Conservation (phyloP, 139 green algal genomes). For the Chlorella vulgaris region DNA sequence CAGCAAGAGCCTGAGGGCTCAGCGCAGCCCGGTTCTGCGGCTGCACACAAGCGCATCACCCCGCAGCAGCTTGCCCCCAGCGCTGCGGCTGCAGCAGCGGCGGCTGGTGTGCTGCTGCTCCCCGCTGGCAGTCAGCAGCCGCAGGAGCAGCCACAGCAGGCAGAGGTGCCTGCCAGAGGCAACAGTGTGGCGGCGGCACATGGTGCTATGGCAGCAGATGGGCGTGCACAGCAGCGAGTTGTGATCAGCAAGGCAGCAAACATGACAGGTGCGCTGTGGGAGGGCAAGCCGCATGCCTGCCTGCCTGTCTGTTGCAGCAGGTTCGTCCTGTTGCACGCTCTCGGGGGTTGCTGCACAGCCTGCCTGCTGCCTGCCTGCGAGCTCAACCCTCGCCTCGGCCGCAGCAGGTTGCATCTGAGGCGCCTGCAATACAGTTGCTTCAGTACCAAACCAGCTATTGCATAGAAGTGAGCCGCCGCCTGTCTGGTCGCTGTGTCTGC, state of each 20-base stretch:
- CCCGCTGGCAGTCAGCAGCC: neutral
- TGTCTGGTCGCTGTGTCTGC: too few relatives aligned
- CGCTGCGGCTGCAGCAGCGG: neutral
- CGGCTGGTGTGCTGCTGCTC: too few relatives aligned
- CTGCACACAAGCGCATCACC: conserved; percentile 5
- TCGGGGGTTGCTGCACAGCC: neutral
- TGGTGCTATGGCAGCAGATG: neutral
- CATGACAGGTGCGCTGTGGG: conserved; percentile 1
- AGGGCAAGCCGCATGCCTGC: neutral
- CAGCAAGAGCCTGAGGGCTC: neutral
- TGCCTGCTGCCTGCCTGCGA: too few relatives aligned
- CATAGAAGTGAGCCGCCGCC: too few relatives aligned
- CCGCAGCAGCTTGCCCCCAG: conserved; percentile 6
- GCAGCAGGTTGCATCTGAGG: too few relatives aligned
- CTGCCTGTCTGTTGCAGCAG: neutral
- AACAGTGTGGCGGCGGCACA: neutral
- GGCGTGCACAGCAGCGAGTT: neutral
- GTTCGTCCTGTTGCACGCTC: too few relatives aligned
- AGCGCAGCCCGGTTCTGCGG: neutral
- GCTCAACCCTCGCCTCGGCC: too few relatives aligned
- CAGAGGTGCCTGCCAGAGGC: too few relatives aligned
- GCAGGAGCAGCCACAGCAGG: too few relatives aligned
- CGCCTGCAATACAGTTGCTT: too few relatives aligned
- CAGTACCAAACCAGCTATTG: too few relatives aligned
- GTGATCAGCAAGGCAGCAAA: conserved; percentile 15